Conservation (phyloP, 2,329 filamentous ascomycete genomes). For the Cercospora brassicicola region DNA sequence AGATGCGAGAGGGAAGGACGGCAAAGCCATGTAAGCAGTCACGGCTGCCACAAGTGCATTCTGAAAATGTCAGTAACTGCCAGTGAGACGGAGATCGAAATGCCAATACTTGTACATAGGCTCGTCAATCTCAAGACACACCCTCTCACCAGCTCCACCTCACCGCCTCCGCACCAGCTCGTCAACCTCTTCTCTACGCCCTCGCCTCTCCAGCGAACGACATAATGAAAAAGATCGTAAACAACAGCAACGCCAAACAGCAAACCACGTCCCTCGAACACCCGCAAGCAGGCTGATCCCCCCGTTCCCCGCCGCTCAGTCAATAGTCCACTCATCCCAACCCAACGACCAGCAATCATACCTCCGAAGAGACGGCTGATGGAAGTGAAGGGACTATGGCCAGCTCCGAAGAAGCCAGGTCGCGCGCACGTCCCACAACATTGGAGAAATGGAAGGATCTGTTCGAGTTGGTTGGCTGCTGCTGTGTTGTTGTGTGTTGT, state of each 20-base stretch:
- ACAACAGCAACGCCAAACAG: neutral
- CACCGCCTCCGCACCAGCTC: too few species aligned
- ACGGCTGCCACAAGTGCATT: too few species aligned
- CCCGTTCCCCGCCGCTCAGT: neutral
- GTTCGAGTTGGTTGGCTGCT: neutral
- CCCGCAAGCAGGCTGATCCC: neutral
- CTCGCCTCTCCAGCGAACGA: neutral
- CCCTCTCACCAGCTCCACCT: neutral
- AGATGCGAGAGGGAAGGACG: too few species aligned
- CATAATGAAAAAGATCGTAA: neutral
- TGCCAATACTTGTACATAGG: too few species aligned
- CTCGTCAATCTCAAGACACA: neutral
- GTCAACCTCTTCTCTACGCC: neutral
- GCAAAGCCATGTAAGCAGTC: too few species aligned
- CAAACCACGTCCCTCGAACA: neutral
- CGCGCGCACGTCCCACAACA: slow-evolving; percentile 1
- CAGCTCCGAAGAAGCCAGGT: neutral
- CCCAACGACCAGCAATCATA: slow-evolving; percentile 1
- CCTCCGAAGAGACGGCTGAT: neutral
- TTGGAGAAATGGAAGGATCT: neutral
- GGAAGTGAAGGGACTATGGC: slow-evolving; percentile 1
- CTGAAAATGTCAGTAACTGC: too few species aligned
- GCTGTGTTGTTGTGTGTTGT: neutral
- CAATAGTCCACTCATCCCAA: slow-evolving; percentile 1
- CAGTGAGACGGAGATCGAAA: too few species aligned